Base-by-base conservation (phyloP, 1,139 yeast species). In the Kurtzmaniella quercitrusa region DNA sequence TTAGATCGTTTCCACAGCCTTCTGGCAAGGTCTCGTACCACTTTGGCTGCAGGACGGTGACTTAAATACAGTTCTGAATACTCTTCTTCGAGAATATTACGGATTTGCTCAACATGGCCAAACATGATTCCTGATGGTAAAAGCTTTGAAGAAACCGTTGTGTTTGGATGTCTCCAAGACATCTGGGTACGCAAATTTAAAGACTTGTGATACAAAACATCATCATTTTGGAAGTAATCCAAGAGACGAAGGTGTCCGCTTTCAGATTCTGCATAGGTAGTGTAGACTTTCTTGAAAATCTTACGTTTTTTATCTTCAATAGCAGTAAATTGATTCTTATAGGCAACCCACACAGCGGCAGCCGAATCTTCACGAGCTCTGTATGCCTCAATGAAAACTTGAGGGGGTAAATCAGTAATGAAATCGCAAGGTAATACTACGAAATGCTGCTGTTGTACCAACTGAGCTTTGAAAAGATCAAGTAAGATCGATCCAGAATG, bases 401-500 rank as follows among this genome's bases (percentile, higher is more conserved):
- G 93, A 3, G 98, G 96, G 4, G 96, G 96, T 36, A 91, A 71
- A 60, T 91, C 91, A 4, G 98, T 88, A 40, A 93, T 72, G 55
- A 93, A 86, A 62, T 94, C 98, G 66, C 98, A 91, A 3, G 98
- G 97, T 47, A 94, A 66, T 35, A 93, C 63, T 17, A 89, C 88
- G 56, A 88, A 84, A 57, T 87, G 48, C 15, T 18, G 14, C n/a
- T 55, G 47, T 79, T 40, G 70, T 59, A 45, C 64, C 53, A 43
- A 68, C 59, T 45, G 64, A 55, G 43, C 64, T 67, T 76, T 69
- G 53, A 82, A 63, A 42, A 78, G 68, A 23, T 73, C 69, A 43
- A 58, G 53, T 32, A 89, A 59, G 33, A 83, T 68, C 44, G 76
- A 82, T n/a, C 95, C 96, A 21, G 88, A 81, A 19, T 72, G 59